These are phyloP conservation scores for Pichia deserticola DNA, from an alignment of 805 yeast genomes.

Conservation along the genomic window DNA sequence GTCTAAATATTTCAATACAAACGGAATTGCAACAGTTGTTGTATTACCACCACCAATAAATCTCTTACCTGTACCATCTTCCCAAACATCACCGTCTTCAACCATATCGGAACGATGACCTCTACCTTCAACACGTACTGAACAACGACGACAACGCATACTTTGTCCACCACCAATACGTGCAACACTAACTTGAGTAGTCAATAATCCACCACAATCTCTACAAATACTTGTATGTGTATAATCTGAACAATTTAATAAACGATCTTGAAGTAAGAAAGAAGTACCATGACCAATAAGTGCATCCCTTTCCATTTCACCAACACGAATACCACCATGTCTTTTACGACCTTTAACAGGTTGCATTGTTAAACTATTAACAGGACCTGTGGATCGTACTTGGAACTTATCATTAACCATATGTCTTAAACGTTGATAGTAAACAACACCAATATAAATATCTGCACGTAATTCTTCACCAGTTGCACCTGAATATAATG, in stretches of 20 bases:
- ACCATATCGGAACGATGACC: conserved; percentile 39
- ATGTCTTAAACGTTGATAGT: conserved; percentile 96
- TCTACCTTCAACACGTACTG: conserved; percentile 49
- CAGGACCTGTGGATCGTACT: conserved; percentile 98
- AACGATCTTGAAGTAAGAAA: conserved; percentile 86
- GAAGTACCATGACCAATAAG: conserved; percentile 98
- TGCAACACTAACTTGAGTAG: conserved; percentile 88
- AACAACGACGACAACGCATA: conserved; percentile 87
- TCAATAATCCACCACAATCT: conserved; percentile 84
- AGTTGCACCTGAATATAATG: conserved; percentile 97
- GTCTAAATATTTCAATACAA: conserved; percentile 89
- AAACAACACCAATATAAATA: conserved; percentile 93
- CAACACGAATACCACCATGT: conserved; percentile 98
- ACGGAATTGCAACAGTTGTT: conserved; percentile 95
- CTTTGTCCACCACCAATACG: conserved; percentile 76
- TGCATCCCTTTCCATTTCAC: conserved; percentile 99
- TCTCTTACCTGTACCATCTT: conserved; percentile 90
- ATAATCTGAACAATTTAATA: conserved; percentile 92
- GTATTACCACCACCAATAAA: conserved; percentile 90
- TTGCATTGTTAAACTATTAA: conserved; percentile 94
- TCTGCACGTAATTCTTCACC: conserved; percentile 97
- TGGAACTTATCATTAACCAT: conserved; percentile 99
- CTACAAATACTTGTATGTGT: conserved; percentile 87
- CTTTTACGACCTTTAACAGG: conserved; percentile 99
- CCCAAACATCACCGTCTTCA: conserved; percentile 81